These are phyloP conservation scores for Pulveroboletus sp. DNA, from an alignment of 768 basidiomycete species.

Conservation along the genomic window DNA sequence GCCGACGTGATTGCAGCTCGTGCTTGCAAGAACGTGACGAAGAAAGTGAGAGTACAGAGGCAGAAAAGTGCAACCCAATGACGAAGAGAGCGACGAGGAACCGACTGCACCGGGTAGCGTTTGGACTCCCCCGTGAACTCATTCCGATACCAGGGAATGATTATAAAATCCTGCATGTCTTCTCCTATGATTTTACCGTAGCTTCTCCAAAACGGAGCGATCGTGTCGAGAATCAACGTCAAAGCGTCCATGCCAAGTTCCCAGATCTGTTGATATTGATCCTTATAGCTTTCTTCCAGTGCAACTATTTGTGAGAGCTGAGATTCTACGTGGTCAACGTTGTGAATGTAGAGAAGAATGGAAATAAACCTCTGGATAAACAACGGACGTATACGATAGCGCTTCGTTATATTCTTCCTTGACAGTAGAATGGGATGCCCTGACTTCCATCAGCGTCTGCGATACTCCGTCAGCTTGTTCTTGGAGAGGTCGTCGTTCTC, in stretches of 20 bases:
- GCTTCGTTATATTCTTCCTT: constrained; percentile 66
- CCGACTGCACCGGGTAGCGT: constrained; percentile 52
- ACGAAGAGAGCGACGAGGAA: constrained; percentile 60
- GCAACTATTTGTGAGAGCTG: constrained; percentile 69
- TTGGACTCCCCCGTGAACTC: constrained; percentile 78
- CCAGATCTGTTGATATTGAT: constrained; percentile 79
- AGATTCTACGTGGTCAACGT: constrained; percentile 4
- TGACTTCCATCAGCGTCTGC: constrained; percentile 48
- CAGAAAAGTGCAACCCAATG: constrained; percentile 65
- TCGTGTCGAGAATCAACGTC: constrained; percentile 69
- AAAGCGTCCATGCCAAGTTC: constrained; percentile 76
- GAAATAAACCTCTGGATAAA: constrained; percentile 67
- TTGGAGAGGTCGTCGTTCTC: constrained; percentile 41
- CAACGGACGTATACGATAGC: constrained; percentile 62
- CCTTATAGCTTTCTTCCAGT: constrained; percentile 73
- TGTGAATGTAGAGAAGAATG: neutral
- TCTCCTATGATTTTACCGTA: constrained; percentile 81
- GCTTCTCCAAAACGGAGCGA: constrained; percentile 77
- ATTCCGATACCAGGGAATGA: constrained; percentile 78
- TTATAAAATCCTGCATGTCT: constrained; percentile 75
- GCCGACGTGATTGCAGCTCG: constrained; percentile 56
- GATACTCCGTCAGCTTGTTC: constrained; percentile 47
- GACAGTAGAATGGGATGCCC: constrained; percentile 48
- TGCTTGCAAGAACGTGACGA: constrained; percentile 50
- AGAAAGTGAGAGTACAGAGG: constrained; percentile 47